These are phyloP conservation scores for Truncatella angustata DNA, from an alignment of 2,329 filamentous ascomycete species.

Conservation along the genomic window DNA sequence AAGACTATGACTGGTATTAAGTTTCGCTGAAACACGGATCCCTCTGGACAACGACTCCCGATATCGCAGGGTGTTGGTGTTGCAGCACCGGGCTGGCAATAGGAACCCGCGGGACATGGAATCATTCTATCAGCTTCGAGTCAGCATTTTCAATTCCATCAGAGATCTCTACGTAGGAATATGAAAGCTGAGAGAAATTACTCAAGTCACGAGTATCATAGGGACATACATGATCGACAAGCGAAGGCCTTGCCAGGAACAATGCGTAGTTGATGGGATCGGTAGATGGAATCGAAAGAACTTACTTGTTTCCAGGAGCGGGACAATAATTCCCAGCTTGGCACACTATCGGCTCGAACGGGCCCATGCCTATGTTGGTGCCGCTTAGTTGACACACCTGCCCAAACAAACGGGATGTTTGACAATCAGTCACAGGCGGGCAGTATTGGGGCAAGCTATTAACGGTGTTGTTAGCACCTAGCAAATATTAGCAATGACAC, in stretches of 20 bases:
- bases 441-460: constrained; percentile 46
- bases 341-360: constrained; percentile 52
- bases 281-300: too few relatives aligned
- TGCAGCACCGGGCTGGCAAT: constrained; percentile 49
- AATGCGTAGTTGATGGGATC: too few relatives aligned
- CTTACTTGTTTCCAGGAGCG: constrained; percentile 33
- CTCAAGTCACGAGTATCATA: too few relatives aligned
- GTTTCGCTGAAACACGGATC: constrained; percentile 39
- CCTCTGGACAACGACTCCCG: constrained; percentile 45
- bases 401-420: constrained; percentile 33
- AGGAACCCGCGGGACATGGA: constrained; percentile 45
- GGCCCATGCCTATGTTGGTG: constrained; percentile 40
- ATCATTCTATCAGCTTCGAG: too few relatives aligned
- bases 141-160: too few relatives aligned
- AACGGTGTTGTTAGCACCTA: constrained; percentile 43
- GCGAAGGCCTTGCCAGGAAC: too few relatives aligned
- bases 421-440: constrained; percentile 36
- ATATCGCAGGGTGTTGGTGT: constrained; percentile 44
- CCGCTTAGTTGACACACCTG: constrained; percentile 30
- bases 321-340: constrained; percentile 49
- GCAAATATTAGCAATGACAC: constrained; percentile 10
- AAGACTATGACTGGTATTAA: constrained; percentile 42
- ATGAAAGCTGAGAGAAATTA: too few relatives aligned
- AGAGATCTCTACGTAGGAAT: too few relatives aligned
- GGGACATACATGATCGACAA: too few relatives aligned